Evolutionary conservation across 2,329 filamentous ascomycete species (phyloP), one percentile per base, ranked within the genome.

Genomic region (Coniosporium tulheliwenetii): DNA sequence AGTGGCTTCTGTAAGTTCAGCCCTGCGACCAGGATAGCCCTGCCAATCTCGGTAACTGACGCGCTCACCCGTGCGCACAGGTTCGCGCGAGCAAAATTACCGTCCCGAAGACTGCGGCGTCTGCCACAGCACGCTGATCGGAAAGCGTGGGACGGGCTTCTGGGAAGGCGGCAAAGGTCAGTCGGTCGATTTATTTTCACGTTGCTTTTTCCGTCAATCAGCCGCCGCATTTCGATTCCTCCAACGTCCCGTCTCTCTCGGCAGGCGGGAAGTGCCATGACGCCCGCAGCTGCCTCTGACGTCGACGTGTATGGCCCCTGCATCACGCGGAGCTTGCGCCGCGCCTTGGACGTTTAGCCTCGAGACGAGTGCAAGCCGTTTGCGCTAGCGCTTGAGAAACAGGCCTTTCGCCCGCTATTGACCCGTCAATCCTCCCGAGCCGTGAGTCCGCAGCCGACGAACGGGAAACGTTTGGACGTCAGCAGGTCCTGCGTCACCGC

Each of bases 71-170:
- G 81, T 72, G 64, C 85, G 7, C 30, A 32, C 41, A 56, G 56
- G 84, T 59, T 85, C 79, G 47, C 68, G 85, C 39, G 85, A 93
- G 64, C 83, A 89, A 62, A 77, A 77, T 47, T 93, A 85, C 59
- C 67, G 77, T 15, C 77, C 81, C 1, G 81, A 87, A 53, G 77
- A 79, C 45, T 93, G 85, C 57, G 70, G 66, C 1, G 75, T 84
- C 52, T 93, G 85, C 53, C 80, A 79, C 38, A 66, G 77, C 30
- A 73, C 70, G 39, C 71, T 91, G 10, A 70, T 86, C 40, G 77
- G 81, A 47, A 79, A 75, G 52, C 73, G 74, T 2, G 65, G 65
- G 7, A 65, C 65, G 36, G 85, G 85, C 0, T 93, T 86, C 60
- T 93, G 85, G 85, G 85, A 93, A 63, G 85, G 85, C 9, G 85